Percentiles rank a stretch among this genome's conserved stretches.
These are phyloP conservation scores for Sanghuangporus baumii DNA, from an alignment of 1,284 basidiomycete species.

Conservation along the genomic window DNA sequence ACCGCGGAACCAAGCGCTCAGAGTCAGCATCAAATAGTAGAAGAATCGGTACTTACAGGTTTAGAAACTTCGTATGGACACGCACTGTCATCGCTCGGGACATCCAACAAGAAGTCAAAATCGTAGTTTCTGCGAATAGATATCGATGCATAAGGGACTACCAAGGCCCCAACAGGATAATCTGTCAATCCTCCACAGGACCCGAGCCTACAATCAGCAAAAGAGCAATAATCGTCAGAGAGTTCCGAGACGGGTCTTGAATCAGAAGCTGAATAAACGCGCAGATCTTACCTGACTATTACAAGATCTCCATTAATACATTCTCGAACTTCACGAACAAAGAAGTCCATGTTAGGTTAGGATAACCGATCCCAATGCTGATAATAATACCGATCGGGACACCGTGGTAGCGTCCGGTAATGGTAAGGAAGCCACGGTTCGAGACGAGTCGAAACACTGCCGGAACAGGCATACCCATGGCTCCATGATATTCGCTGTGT, in stretches of 20 bases:
- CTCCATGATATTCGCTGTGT: constrained; percentile 18
- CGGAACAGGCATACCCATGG: constrained; percentile 26
- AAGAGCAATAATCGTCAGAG: not conserved
- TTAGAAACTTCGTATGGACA: constrained; percentile 66
- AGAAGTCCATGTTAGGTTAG: constrained; percentile 82
- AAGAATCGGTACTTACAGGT: constrained; percentile 39
- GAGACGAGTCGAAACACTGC: constrained; percentile 59
- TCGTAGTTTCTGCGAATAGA: constrained; percentile 73
- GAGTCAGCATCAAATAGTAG: not conserved
- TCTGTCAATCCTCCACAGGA: constrained; percentile 73
- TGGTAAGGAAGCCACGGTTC: constrained; percentile 75
- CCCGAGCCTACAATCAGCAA: constrained; percentile 48
- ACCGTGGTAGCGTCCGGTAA: constrained; percentile 71
- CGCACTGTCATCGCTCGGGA: constrained; percentile 29
- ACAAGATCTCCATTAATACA: constrained; percentile 73
- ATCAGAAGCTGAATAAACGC: not conserved
- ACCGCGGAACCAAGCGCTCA: too few species aligned
- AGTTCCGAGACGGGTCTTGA: too few species aligned
- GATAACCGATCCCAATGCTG: constrained; percentile 79
- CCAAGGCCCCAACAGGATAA: constrained; percentile 66
- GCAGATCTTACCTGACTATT: constrained; percentile 54
- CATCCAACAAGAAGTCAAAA: constrained; percentile 57
- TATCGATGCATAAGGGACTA: constrained; percentile 64
- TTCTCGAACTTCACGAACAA: constrained; percentile 79
- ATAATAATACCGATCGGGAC: constrained; percentile 68